Evolutionary conservation across 176 grass and related monocot species (phyloP), one percentile per base, ranked within the genome.

Genomic region (Carex myosuroides): DNA sequence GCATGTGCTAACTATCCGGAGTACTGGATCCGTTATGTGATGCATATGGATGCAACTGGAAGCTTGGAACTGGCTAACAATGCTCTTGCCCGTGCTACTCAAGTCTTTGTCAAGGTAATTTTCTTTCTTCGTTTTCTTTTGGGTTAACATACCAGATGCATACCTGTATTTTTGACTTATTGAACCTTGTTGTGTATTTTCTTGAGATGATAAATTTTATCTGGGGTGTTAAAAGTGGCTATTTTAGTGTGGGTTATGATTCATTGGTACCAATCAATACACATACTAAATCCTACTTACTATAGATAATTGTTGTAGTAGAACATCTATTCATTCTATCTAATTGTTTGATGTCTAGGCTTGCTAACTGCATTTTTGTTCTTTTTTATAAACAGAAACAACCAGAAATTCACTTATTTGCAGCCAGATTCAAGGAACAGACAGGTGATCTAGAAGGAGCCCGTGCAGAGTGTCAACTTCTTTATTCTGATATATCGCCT

Each of bases 81-180:
- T 93, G 96, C 96, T 30, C 87, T 99, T 89, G 88, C 89, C 85
- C 93, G 96, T 73, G 93, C 96, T 52, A 94, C 96, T 84, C 92
- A 99, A 83, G 91, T 99, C 35, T 99, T 99, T 92, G 96, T 99
- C 33, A 99, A 98, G 93, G 96, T 95, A 94, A 83, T 26, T 72
- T 76, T 85, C 39, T 10, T 63, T 87, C 52, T 54, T 85, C 16
- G 2, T 53, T 42, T 24, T 17, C 14, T 44, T 9, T 41, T 24
- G 21, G 33, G 12, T 24, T 13, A 81, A 41, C 20, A 14, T 39
- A 54, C 21, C 39, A 52, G 18, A 54, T 26, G 29, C 13, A 1
- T 32, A 7, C 48, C 22, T 76, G 48, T 76, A 30, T 55, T 11
- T 76, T 30, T 55, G 39, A 46, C 41, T 48, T 48, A 46, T 48